Evolutionary conservation across 805 yeast genomes (phyloP), one percentile per base, ranked within the genome.

Genomic region (Candida insectalens): DNA sequence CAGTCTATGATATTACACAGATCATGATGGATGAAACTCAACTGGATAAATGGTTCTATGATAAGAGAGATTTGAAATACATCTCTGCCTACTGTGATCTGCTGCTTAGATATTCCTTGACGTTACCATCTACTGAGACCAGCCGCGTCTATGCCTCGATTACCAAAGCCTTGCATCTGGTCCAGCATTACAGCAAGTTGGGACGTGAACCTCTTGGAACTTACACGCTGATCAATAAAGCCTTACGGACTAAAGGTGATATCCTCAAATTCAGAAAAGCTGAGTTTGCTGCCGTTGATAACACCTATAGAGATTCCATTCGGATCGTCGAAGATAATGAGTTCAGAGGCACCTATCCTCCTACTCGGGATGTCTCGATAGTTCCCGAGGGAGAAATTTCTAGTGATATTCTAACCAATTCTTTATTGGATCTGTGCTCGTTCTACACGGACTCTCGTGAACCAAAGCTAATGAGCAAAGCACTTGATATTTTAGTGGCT

Each of bases 401-500:
- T 9, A 43, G 50, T 4, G 35, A 42, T 15, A 36, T 42, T 16
- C 40, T 59, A 18, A 40, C 49, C 4, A 46, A 49, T 21, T 49
- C 60, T 1, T 28, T 55, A 9, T 29, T 59, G 4, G 63, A 59
- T 29, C 39, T 58, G 29, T 46, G 54, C 22, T 28, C 46, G 5
- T 44, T 51, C 19, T 55, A 57, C 36, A 36, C 55, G 1, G 46
- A 49, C n/a, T 42, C 55, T 1, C 48, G 46, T 27, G 23, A 41
- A 5, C 20, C 42, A 2, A 36, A 34, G 6, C 34, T 42, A 14
- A 32, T 56, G 36, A 43, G 44, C 25, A 43, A 43, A 21, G 38
- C 69, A 0, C 41, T 67, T n/a, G 46, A 55, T 8, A 59, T 65
- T 16, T 50, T 64, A 23, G 26, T 63, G 38, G 56, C 57, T 5